Evolutionary conservation across 192 early-diverging fungal species (phyloP).

Genomic region (Backusella sp.): DNA sequence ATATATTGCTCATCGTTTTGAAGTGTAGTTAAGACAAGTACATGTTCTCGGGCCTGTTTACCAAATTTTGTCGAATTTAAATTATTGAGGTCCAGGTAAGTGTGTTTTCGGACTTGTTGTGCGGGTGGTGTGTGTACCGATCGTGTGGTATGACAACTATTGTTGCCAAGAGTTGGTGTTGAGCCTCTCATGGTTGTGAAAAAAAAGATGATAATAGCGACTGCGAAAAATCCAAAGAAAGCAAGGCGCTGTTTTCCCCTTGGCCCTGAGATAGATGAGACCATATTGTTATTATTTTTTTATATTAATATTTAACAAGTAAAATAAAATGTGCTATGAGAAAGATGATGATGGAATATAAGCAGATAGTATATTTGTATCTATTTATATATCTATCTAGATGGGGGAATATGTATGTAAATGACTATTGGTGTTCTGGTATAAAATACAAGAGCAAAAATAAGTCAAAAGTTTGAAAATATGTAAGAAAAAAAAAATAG

Average conservation of each 20-base stretch:
- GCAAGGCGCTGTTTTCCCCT: slow-evolving; percentile 10
- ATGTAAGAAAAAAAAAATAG: neutral
- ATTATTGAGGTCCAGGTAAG: slow-evolving; percentile 22
- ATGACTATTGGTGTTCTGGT: neutral
- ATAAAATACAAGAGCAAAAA: neutral
- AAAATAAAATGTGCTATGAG: neutral
- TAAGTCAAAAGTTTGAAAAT: neutral
- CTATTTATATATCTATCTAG: neutral
- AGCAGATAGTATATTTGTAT: neutral
- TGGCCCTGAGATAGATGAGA: neutral
- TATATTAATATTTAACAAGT: neutral
- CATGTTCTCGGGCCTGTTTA: slow-evolving; percentile 20
- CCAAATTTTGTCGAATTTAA: slow-evolving; percentile 25
- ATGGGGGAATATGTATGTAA: neutral
- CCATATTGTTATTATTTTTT: neutral
- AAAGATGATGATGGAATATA: neutral
- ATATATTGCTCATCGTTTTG: slow-evolving; percentile 58
- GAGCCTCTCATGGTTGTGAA: neutral
- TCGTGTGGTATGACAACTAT: slow-evolving; percentile 9
- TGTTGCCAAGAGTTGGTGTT: neutral
- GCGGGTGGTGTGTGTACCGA: neutral
- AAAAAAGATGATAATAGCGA: neutral
- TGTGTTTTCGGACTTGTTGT: neutral
- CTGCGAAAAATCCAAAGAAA: neutral
- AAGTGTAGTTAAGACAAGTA: slow-evolving; percentile 62